Evolutionary conservation across 371 early-diverging fungal species (phyloP).

Genomic region (Cokeromyces recurvatus): DNA sequence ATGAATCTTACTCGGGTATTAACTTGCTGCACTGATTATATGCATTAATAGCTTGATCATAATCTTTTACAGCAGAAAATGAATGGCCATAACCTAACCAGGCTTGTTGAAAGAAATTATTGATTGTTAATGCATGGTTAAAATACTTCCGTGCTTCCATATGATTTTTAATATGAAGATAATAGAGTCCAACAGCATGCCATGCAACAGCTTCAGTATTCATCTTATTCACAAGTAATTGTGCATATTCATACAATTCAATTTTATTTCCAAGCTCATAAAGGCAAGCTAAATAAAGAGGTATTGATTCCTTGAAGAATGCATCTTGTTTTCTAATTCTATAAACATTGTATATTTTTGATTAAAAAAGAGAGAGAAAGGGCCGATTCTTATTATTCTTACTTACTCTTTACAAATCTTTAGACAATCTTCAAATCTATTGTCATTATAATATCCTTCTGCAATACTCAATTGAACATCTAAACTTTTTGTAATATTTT

Average conservation of each 20-base stretch:
- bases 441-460: slow-evolving; percentile 47
- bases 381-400: neutral
- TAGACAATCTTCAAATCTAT: slow-evolving; percentile 52
- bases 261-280: slow-evolving; percentile 56
- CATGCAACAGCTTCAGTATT: slow-evolving; percentile 43
- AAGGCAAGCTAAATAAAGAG: slow-evolving; percentile 60
- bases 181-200: slow-evolving; percentile 77
- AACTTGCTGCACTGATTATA: slow-evolving; percentile 60
- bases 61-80: slow-evolving; percentile 69
- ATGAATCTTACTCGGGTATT: slow-evolving; percentile 68
- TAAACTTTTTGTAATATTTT: slow-evolving; percentile 43
- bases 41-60: slow-evolving; percentile 74
- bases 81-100: slow-evolving; percentile 83
- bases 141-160: slow-evolving; percentile 50
- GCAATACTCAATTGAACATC: slow-evolving; percentile 62
- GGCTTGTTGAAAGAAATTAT: slow-evolving; percentile 58
- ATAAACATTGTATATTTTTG: neutral
- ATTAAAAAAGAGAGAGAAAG: no score
- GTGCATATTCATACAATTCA: slow-evolving; percentile 57
- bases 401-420: slow-evolving; percentile 54
- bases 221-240: slow-evolving; percentile 25
- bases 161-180: slow-evolving; percentile 54
- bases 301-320: slow-evolving; percentile 52
- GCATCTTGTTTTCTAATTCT: slow-evolving; percentile 61
- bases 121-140: slow-evolving; percentile 55